Evolutionary conservation across 2,329 filamentous ascomycete species (phyloP), one percentile per base, ranked within the genome.

Genomic region (Diaporthe batatas): DNA sequence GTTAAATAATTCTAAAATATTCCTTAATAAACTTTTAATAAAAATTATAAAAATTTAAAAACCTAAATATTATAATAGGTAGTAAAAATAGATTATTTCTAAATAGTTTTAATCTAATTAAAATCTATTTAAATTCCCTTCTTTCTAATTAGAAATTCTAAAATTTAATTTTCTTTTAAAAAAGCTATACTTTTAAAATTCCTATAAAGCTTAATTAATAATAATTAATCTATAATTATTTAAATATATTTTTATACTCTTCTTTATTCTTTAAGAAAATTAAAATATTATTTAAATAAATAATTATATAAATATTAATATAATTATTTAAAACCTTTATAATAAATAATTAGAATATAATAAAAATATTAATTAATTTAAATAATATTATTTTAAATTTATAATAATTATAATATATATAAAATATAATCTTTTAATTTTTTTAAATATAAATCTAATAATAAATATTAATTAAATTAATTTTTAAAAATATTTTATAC

Each of bases 221-320:
- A 1, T 6, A 51, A 14, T 10, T 23, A 51, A 25, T 51, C 6
- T 23, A 51, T 23, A 51, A 51, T 51, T 25, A 12, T 51, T 51
- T 51, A 51, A 25, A 51, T 51, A 51, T 51, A 51, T 12, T 47
- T 21, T 47, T 21, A 23, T 51, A 23, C 6, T 51, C 3, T 7
- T 51, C 3, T 23, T 23, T 51, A 23, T 23, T 47, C 7, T 47
- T 21, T n/a, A n/a, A 47, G n/a, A 47, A 51, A 36, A 36, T 51
- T 12, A 51, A 51, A 51, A 51, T 51, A 51, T 51, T 51, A 23
- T 51, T 23, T 51, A 51, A 51, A 51, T 51, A 51, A 23, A 51
- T 51, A 51, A 51, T 51, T n/a, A 51, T 51, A 51, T 51, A 51
- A 2, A 51, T 51, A 51, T 51, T 51, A 32, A 54, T 54, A 54